Percentiles rank a stretch among this genome's conserved stretches.
phyloP scores from a whole-genome alignment of 2,329 filamentous ascomycete species.

The Curvularia spicifera region DNA sequence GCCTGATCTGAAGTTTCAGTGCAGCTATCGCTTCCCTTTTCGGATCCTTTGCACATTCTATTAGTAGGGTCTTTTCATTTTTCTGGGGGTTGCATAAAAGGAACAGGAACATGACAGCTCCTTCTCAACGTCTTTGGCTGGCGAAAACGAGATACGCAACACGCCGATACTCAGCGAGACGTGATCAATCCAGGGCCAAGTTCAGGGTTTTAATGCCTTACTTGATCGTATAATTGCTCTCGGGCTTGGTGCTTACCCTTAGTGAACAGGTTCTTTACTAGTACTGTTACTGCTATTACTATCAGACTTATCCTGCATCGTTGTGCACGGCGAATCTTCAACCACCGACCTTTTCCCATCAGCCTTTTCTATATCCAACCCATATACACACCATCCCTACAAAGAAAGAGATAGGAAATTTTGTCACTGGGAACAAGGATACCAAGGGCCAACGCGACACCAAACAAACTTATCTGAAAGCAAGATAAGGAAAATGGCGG shows the following conservation, averaged over 20 bases:
- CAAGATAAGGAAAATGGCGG: slow-evolving; percentile 26
- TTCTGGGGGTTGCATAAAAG: not conserved
- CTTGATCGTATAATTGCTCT: not conserved
- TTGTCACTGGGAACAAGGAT: not conserved
- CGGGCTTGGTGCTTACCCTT: not conserved
- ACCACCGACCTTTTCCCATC: not conserved
- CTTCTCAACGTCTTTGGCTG: slow-evolving; percentile 1
- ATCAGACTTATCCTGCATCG: not conserved
- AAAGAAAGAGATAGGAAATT: not conserved
- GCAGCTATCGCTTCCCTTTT: slow-evolving; percentile 1
- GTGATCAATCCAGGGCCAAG: not conserved
- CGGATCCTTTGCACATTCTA: not conserved
- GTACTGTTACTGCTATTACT: not conserved
- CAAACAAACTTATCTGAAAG: slow-evolving; percentile 9
- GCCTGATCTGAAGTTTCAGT: not conserved
- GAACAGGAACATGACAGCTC: not conserved
- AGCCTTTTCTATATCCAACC: not conserved
- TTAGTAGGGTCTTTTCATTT: not conserved
- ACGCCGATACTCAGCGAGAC: slow-evolving; percentile 15
- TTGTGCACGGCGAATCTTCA: not conserved
- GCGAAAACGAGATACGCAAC: slow-evolving; percentile 6
- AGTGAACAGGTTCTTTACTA: not conserved
- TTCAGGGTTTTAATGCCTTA: not conserved
- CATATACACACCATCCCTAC: not conserved
- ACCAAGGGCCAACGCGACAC: slow-evolving; percentile 15